phyloP scores from a whole-genome alignment of 2,329 filamentous ascomycete species.

The Fusarium scirpi region DNA sequence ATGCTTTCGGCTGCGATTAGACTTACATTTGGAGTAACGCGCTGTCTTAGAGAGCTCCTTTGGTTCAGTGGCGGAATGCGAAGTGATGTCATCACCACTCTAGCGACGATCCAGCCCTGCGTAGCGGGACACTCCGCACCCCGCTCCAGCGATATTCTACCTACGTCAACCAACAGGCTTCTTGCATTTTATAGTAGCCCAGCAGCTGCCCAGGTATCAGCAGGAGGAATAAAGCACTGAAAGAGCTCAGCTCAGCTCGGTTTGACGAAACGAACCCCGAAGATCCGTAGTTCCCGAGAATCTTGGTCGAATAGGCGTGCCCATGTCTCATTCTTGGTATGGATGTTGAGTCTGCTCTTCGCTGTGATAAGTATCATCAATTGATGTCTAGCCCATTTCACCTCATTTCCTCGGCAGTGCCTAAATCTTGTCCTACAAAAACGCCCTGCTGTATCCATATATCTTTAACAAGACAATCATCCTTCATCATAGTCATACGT shows the following conservation, averaged over 20 bases:
- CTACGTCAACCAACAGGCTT: slow-evolving; percentile 22
- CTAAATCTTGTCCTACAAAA: slow-evolving; percentile 8
- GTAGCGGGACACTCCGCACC: slow-evolving; percentile 35
- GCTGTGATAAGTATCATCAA: background rate
- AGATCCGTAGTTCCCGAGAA: slow-evolving; percentile 32
- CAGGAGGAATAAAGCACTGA: background rate
- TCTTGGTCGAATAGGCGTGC: slow-evolving; percentile 11
- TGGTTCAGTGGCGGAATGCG: slow-evolving; percentile 47
- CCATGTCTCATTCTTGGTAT: background rate
- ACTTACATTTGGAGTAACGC: slow-evolving; percentile 31
- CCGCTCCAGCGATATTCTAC: slow-evolving; percentile 26
- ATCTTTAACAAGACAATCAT: slow-evolving; percentile 12
- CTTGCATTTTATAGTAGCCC: background rate
- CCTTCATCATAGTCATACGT: slow-evolving; percentile 14
- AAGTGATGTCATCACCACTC: slow-evolving; percentile 52
- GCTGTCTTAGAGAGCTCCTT: slow-evolving; percentile 14
- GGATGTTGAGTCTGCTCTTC: background rate
- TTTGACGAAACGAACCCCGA: slow-evolving; percentile 4
- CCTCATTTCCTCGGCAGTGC: slow-evolving; percentile 5
- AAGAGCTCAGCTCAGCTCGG: background rate
- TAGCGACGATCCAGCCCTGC: slow-evolving; percentile 32
- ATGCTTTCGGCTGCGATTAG: slow-evolving; percentile 22
- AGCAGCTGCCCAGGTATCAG: background rate
- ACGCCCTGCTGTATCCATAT: slow-evolving; percentile 23
- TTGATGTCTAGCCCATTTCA: slow-evolving; percentile 5